Evolutionary conservation across 1,284 basidiomycete genomes (phyloP).

Genomic region (Singerocomus inundabilis): DNA sequence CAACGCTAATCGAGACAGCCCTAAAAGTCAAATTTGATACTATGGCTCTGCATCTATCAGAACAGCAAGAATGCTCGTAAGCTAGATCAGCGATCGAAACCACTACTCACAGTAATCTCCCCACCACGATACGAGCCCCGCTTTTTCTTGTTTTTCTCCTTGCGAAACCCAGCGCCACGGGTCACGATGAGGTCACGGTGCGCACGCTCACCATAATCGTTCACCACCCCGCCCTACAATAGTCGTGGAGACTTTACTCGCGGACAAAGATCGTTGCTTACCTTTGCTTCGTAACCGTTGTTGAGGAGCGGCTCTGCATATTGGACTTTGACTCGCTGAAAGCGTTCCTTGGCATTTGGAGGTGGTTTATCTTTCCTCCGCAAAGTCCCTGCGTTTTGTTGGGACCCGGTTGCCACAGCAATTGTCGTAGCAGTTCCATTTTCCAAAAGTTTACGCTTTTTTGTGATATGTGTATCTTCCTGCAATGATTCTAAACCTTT

Average conservation of each 20-base stretch:
- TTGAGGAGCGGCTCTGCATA: slow-evolving; percentile 70
- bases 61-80: slow-evolving; percentile 11
- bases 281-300: slow-evolving; percentile 84
- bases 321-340: slow-evolving; percentile 80
- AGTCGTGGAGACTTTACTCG: not conserved
- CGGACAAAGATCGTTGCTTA: slow-evolving; percentile 37
- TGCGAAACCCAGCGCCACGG: slow-evolving; percentile 91
- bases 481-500: slow-evolving; percentile 3
- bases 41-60: slow-evolving; percentile 72
- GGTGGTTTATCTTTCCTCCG: slow-evolving; percentile 35
- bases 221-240: slow-evolving; percentile 40
- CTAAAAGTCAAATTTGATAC: slow-evolving; percentile 75
- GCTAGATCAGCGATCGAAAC: slow-evolving; percentile 1
- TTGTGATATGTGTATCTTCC: slow-evolving; percentile 38
- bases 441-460: slow-evolving; percentile 58
- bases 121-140: slow-evolving; percentile 89
- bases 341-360: slow-evolving; percentile 57
- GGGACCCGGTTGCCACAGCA: slow-evolving; percentile 30
- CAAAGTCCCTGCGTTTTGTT: slow-evolving; percentile 4
- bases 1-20: not conserved
- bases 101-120: slow-evolving; percentile 76
- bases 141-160: slow-evolving; percentile 99
- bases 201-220: slow-evolving; percentile 89
- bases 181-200: slow-evolving; percentile 89
- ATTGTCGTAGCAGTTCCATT: slow-evolving; percentile 51